Conservation (phyloP, 305 asterid genomes). For the Fraxinus ornus region DNA sequence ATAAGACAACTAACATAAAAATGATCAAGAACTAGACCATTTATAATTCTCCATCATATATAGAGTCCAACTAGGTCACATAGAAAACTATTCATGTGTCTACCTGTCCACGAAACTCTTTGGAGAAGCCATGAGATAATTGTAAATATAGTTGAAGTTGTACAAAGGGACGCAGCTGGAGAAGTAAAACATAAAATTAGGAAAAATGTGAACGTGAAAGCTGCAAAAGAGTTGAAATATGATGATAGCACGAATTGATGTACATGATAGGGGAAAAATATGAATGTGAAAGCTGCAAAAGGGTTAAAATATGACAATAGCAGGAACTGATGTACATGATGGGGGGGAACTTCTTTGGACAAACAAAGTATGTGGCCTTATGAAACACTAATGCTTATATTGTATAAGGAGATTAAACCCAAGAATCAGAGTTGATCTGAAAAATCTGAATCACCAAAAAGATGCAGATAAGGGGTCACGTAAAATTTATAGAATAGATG, state of each 20-base stretch:
- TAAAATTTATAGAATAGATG: not conserved
- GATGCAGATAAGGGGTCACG: not conserved
- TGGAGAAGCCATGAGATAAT: conserved; percentile 74
- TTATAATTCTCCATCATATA: conserved; percentile 16
- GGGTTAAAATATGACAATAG: not conserved
- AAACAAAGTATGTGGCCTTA: not conserved
- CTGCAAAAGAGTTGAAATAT: not conserved
- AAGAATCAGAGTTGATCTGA: not conserved
- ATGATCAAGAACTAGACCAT: not conserved
- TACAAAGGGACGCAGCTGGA: conserved; percentile 92
- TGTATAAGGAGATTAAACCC: not conserved
- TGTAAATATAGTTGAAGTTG: conserved; percentile 88
- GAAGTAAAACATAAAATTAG: conserved; percentile 35
- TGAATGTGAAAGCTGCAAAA: conserved; percentile 17
- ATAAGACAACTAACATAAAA: conserved; percentile 4
- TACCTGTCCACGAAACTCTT: conserved; percentile 98
- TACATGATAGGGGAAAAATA: conserved; percentile 18
- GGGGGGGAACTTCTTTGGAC: conserved; percentile 5
- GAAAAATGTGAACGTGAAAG: conserved; percentile 23
- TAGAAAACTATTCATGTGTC: not conserved
- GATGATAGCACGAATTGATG: conserved; percentile 11
- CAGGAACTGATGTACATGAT: conserved; percentile 5
- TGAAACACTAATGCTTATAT: not conserved
- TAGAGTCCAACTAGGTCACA: conserved; percentile 15
- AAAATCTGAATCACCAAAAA: not conserved